Base-by-base conservation (phyloP, 176 grass and related monocot species). In the Raddia distichophylla region DNA sequence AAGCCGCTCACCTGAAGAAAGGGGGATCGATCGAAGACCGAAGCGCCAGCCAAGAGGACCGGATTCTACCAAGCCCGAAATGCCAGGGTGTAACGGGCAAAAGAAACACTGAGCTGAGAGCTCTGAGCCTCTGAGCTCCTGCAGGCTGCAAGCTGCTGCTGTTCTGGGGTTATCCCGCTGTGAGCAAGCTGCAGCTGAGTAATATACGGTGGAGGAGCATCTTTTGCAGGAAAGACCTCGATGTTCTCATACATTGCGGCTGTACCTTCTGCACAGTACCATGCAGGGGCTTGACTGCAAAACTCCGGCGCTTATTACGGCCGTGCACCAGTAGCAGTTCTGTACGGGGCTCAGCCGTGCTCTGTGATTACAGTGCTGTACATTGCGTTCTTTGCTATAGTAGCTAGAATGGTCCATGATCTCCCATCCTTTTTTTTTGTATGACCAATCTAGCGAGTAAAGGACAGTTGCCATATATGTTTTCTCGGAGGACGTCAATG, bases 251-350 rank as follows among this genome's bases (percentile, higher is more conserved):
- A 18, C 2, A 18, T 14, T 10, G 5, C 40, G 47, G 10, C 3
- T 14, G 15, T 37, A 17, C 44, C 60, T 5, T 6, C 35, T 40
- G 51, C 40, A 89, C 87, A 89, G 87, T 85, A 66, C 56, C 87
- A 89, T 89, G 87, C 87, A 89, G 77, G 77, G 82, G 82, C 60
- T 69, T 84, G 87, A 80, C 69, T 33, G 69, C 63, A 65, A 79
- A 63, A 55, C 35, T 7, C 35, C 19, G 4, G 37, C 37, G 37
- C 37, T 40, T 2, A 40, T 40, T 40, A 3, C 37, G 37, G 37
- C 37, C 37, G 37, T 40, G 37, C 4, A 40, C 37, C 37, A 40
- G 37, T 40, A 40, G 37, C 37, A 40, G 14, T 34, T 2, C 0
- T 11, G 34, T 10, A 10, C 37, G 27, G 27, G 27, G 27, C 27